Base-by-base conservation (phyloP, 768 basidiomycete species). In the Piloderma croceum region DNA sequence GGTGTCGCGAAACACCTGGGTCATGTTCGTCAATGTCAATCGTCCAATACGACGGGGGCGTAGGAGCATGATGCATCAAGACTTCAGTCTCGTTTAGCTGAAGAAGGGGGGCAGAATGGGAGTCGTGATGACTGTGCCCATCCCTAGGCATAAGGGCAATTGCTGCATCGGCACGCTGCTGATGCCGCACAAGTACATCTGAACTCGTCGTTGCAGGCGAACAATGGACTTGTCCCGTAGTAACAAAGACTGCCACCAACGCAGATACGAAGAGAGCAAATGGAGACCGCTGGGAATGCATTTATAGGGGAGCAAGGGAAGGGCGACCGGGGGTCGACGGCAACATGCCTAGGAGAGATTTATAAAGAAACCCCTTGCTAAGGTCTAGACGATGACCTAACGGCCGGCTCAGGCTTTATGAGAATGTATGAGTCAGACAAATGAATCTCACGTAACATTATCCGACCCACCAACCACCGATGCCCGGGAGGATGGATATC, bases 1-100 rank as follows among this genome's bases (percentile, higher is more conserved):
- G 79, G 57, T 83, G 74, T 25, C 77, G 71, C 19, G 63, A 46
- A 22, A 66, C 60, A 17, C 60, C 60, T 7, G 61, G 54, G 41
- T 68, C 73, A 6, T 56, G 59, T 36, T 73, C 69, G 24, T 84
- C 79, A 56, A 81, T 74, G 59, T 93, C 91, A 48, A 83, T 74
- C 11, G 84, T 80, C 60, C 79, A 90, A 60, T 90, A 94, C 3
- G 89, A 90, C 0, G 81, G 77, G 0, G 86, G 86, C 0, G 83
- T 85, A 0, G 81, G 79, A 1, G 67, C 57, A 57, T 92, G 89
- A 41, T 66, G 62, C 48, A 76, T 56, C 23, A 77, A 65, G 35
- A 91, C 63, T 39, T 83, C 77, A 0, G 85, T 83, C 56, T 92
- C 91, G 59, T 93, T 88, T 41, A 93, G 67, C 44, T 73, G 65